Evolutionary conservation across 441 rosid species (phyloP), one percentile per base, ranked within the genome.

Genomic region (Capsella rubella): DNA sequence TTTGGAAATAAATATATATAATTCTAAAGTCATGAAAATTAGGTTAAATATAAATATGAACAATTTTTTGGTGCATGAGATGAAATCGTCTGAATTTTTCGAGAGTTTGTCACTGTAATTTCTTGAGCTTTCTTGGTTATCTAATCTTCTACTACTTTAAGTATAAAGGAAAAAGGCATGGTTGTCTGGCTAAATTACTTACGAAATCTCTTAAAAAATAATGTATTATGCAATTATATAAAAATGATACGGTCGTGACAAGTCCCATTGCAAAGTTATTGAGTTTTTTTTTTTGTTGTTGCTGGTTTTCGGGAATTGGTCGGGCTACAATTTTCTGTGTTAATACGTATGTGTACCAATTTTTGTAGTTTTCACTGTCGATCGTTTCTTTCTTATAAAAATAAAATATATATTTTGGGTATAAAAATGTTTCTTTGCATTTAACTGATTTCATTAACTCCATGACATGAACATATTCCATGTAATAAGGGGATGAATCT

Each of bases 271-370:
- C 73, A 74, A 67, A 59, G 29, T 58, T 67, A 50, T 49, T 46
- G 18, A 71, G 13, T 39, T 60, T 45, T 63, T 62, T 45, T 56
- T 62, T 56, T 46, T 65, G 2, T 21, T 21, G 2, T 71, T 71
- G 72, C 80, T 65, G 68, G 58, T 71, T 77, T 77, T 65, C 29
- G 27, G 80, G 80, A 52, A 71, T 59, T 65, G 72, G 80, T 71
- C 80, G 76, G 75, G 71, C 32, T 65, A 58, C 73, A 77, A 32
- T 65, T 71, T 77, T 65, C 3, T 56, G 62, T 64, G 49, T 49
- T 55, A 31, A 32, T 21, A 71, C 56, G 62, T 70, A 46, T 39
- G 58, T 34, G 37, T 21, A 39, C 29, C 14, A 25, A 27, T n/a
- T 37, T 37, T 37, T 37, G 18, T 51, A 32, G 52, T 31, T 8